phyloP scores from a whole-genome alignment of 345 rosid genomes.

The Lumnitzera littorea region DNA sequence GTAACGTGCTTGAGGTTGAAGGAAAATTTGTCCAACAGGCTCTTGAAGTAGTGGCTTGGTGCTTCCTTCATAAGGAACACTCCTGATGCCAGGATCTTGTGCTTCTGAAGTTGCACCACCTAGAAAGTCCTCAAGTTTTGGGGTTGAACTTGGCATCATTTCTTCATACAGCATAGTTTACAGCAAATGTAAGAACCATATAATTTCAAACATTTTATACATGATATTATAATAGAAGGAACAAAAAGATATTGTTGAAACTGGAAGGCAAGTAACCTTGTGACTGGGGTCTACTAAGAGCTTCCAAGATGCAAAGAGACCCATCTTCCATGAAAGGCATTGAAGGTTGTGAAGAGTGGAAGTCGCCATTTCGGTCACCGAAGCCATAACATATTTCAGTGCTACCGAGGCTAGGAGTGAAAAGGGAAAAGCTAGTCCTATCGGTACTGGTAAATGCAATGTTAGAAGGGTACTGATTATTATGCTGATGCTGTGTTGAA shows the following conservation, averaged over 20 bases:
- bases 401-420: slow-evolving; percentile 22
- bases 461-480: slow-evolving; percentile 13
- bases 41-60: too few species aligned
- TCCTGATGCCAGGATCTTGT: slow-evolving; percentile 8
- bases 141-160: slow-evolving; percentile 38
- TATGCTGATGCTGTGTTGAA: slow-evolving; percentile 22
- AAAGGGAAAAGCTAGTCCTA: slow-evolving; percentile 27
- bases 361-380: slow-evolving; percentile 27
- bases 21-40: too few species aligned
- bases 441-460: slow-evolving; percentile 14
- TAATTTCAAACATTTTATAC: not conserved
- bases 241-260: not conserved
- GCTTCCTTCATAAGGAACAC: slow-evolving; percentile 20
- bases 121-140: slow-evolving; percentile 60
- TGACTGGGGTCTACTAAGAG: slow-evolving; percentile 45
- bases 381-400: slow-evolving; percentile 32
- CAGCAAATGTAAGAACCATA: not conserved
- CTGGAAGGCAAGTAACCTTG: slow-evolving; percentile 24
- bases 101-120: slow-evolving; percentile 29
- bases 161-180: slow-evolving; percentile 16
- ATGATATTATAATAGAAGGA: not conserved
- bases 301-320: slow-evolving; percentile 56
- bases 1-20: too few species aligned
- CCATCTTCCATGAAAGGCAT: slow-evolving; percentile 73
- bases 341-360: slow-evolving; percentile 38